Percentiles rank a stretch among this genome's conserved stretches.
Evolutionary conservation across 805 yeast species (phyloP).

Genomic region (Trichomonascus vanleenenianus): DNA sequence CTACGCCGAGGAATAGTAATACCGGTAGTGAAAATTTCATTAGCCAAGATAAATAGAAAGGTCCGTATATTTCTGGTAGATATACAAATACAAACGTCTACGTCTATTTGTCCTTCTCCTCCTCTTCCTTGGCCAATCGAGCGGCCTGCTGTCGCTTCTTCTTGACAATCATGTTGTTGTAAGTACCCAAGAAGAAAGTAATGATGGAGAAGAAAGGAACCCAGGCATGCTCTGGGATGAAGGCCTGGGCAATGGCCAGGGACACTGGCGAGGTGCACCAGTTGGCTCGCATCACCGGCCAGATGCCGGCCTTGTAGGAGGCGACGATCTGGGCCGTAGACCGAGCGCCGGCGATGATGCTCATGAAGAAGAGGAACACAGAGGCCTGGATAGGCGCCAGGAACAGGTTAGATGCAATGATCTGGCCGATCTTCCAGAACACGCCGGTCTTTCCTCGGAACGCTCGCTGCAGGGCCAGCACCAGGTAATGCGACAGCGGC

Average conservation of each 20-base stretch:
- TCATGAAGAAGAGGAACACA: constrained; percentile 29
- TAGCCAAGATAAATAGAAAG: neutral
- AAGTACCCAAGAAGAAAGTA: constrained; percentile 31
- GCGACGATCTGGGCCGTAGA: constrained; percentile 22
- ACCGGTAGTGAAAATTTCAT: neutral
- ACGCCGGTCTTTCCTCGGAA: constrained; percentile 26
- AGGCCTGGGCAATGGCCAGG: constrained; percentile 31
- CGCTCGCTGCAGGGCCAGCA: constrained; percentile 27
- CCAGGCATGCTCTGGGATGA: constrained; percentile 33
- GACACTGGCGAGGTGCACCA: constrained; percentile 33
- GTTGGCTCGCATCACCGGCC: constrained; percentile 28
- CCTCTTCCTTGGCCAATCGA: neutral
- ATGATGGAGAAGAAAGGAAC: constrained; percentile 33
- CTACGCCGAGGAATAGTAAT: no score
- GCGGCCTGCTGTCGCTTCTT: constrained; percentile 12
- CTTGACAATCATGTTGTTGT: constrained; percentile 32
- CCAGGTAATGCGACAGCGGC: constrained; percentile 31
- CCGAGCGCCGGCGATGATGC: constrained; percentile 31
- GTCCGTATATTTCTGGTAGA: neutral
- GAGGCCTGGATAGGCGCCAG: constrained; percentile 28
- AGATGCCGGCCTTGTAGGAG: constrained; percentile 24
- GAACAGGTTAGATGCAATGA: constrained; percentile 28
- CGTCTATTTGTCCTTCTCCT: neutral
- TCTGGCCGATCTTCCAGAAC: constrained; percentile 27
- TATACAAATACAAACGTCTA: neutral